Percentiles rank a stretch among this genome's conserved stretches.
Evolutionary conservation across 192 early-diverging fungal species (phyloP).

Genomic region (Gigaspora rosea): DNA sequence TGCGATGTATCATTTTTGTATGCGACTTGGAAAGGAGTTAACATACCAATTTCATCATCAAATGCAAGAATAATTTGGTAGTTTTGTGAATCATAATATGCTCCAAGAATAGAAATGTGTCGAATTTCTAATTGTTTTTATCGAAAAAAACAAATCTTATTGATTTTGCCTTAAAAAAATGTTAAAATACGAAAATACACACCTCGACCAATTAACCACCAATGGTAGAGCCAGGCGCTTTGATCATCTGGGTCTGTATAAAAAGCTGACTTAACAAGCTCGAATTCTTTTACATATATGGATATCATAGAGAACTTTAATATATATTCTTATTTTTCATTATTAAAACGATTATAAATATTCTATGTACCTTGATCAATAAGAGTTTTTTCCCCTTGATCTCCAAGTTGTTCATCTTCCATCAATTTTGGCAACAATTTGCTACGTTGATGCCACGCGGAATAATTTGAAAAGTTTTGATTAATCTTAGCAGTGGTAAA

Average conservation of each 20-base stretch:
- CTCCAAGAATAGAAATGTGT: slow-evolving; percentile 11
- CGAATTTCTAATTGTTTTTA: slow-evolving; percentile 25
- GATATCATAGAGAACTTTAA: not conserved
- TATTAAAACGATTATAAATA: not conserved
- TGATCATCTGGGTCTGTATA: slow-evolving; percentile 98
- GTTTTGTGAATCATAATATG: slow-evolving; percentile 11
- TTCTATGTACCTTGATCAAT: slow-evolving; percentile 26
- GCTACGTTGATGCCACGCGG: slow-evolving; percentile 97
- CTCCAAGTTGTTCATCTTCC: slow-evolving; percentile 42
- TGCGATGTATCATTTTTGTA: not conserved
- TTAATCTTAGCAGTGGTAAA: slow-evolving; percentile 90
- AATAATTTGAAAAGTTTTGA: slow-evolving; percentile 94
- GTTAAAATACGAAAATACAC: not conserved
- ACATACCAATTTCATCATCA: slow-evolving; percentile 29
- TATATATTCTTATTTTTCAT: not conserved
- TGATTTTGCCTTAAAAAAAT: not conserved
- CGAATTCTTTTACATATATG: slow-evolving; percentile 63
- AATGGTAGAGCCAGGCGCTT: slow-evolving; percentile 95
- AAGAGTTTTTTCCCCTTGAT: slow-evolving; percentile 36
- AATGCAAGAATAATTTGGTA: not conserved
- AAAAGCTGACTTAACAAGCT: slow-evolving; percentile 84
- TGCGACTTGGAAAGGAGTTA: slow-evolving; percentile 6
- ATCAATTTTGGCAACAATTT: slow-evolving; percentile 71
- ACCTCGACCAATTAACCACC: slow-evolving; percentile 83
- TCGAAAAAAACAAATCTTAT: not conserved